Evolutionary conservation across 371 early-diverging fungal genomes (phyloP), one percentile per base, ranked within the genome.

Genomic region (Choanephora cucurbitarum): DNA sequence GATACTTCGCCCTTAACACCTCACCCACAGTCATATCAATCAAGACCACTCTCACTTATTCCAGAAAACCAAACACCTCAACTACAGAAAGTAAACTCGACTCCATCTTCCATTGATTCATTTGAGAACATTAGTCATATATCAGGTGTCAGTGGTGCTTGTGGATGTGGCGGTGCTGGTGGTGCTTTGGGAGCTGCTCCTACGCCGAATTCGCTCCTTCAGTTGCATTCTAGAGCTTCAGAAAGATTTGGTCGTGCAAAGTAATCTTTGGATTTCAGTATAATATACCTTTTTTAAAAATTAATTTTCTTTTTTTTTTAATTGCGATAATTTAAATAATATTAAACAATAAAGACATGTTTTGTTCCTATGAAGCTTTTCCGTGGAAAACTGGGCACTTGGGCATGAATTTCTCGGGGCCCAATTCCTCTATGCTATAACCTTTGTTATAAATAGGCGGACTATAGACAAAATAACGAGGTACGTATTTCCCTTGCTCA

Each of bases 111-210:
- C 1, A 34, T 44, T 22, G 73, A 72, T 15, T 72, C 73, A 0
- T 65, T 78, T 46, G 79, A 78, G 37, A 78, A 78, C 37, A 33
- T 66, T 0, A 78, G 79, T 44, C 73, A 75, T 58, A 61, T 77
- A 4, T 69, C 70, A 28, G 77, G 74, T 31, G 67, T 70, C 4
- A 70, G 78, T 53, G 78, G 62, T 21, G 63, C 66, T 23, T 64
- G 64, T 14, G 66, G 64, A 31, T 58, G 51, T 15, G 72, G 64
- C 21, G 67, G 62, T 24, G 67, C 58, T 22, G 69, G 70, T 8
- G 70, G 65, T 18, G 63, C 66, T 18, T 53, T 62, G 15, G 68
- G 63, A 1, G 67, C 54, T 45, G 50, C 46, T n/a, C 55, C 60
- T 21, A 41, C 58, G 18, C 47, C 62, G n/a, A 44, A 44, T 53